Conservation (phyloP, 2,329 filamentous ascomycete species). For the Ophiosphaerella herpotricha region DNA sequence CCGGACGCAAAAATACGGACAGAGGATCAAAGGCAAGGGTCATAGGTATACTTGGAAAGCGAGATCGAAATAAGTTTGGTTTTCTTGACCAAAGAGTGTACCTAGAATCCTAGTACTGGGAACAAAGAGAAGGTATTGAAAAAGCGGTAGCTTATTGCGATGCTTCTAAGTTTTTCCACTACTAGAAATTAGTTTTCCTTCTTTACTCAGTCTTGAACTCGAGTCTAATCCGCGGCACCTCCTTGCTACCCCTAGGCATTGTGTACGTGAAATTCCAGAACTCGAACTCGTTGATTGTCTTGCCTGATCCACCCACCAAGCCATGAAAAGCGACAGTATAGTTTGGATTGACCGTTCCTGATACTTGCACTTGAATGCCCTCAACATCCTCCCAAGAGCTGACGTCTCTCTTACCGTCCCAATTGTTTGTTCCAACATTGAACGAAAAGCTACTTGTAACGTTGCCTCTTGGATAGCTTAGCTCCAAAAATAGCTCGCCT, state of each 20-base stretch:
- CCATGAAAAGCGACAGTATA: slow-evolving; percentile 54
- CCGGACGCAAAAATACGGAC: too few relatives aligned
- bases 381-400: slow-evolving; percentile 54
- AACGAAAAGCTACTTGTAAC: slow-evolving; percentile 57
- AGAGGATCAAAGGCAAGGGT: too few relatives aligned
- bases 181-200: not conserved
- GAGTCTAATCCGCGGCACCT: slow-evolving; percentile 30
- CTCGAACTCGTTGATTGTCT: slow-evolving; percentile 47
- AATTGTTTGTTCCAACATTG: slow-evolving; percentile 54
- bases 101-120: too few relatives aligned
- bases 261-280: slow-evolving; percentile 52
- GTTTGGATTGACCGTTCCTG: slow-evolving; percentile 50
- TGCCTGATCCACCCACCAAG: slow-evolving; percentile 43
- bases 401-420: slow-evolving; percentile 50
- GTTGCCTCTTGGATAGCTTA: slow-evolving; percentile 61
- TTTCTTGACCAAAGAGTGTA: too few relatives aligned
- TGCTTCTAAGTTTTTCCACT: too few relatives aligned
- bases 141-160: too few relatives aligned
- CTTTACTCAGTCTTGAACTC: slow-evolving; percentile 22
- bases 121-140: too few relatives aligned
- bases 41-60: too few relatives aligned
- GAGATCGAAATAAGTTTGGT: too few relatives aligned
- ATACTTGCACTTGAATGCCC: slow-evolving; percentile 53
- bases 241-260: slow-evolving; percentile 34
- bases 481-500: slow-evolving; percentile 46